phyloP scores from a whole-genome alignment of 192 early-diverging fungal species.

The Coemansia sp. region DNA sequence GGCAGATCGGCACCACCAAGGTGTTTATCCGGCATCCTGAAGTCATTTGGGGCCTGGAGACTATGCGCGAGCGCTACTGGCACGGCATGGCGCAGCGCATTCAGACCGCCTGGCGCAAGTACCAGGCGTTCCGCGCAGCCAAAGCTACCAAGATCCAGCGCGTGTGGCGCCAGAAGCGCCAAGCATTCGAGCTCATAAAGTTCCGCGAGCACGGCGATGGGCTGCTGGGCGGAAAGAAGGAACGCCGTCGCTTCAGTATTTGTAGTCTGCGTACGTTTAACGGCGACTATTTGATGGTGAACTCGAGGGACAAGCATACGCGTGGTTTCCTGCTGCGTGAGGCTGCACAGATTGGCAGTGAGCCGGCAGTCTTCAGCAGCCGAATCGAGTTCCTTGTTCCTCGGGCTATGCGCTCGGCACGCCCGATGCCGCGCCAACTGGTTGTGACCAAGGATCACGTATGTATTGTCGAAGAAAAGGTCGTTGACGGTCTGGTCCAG shows the following conservation, averaged over 20 bases:
- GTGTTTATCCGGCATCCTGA: constrained; percentile 96
- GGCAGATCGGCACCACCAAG: constrained; percentile 95
- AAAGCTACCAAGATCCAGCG: constrained; percentile 72
- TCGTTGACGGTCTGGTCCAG: constrained; percentile 56
- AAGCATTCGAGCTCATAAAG: constrained; percentile 83
- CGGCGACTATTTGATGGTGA: constrained; percentile 87
- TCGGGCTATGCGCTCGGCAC: constrained; percentile 71
- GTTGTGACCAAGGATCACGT: constrained; percentile 66
- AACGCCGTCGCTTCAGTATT: constrained; percentile 85
- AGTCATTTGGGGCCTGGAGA: constrained; percentile 87
- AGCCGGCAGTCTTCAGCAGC: constrained; percentile 63
- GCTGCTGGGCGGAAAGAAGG: constrained; percentile 85
- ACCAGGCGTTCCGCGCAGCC: constrained; percentile 65
- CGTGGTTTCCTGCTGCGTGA: constrained; percentile 40
- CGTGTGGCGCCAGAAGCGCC: constrained; percentile 76
- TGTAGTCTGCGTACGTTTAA: constrained; percentile 78
- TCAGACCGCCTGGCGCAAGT: constrained; percentile 83
- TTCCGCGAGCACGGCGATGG: constrained; percentile 92
- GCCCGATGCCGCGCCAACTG: constrained; percentile 68
- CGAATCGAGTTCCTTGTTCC: constrained; percentile 63
- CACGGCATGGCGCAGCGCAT: constrained; percentile 93
- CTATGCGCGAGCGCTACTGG: constrained; percentile 92
- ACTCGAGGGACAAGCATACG: constrained; percentile 19
- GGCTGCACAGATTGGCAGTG: constrained; percentile 41
- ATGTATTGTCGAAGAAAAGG: constrained; percentile 59